Conservation (phyloP, 2,329 filamentous ascomycete genomes). For the Periglandula ipomoeae region DNA sequence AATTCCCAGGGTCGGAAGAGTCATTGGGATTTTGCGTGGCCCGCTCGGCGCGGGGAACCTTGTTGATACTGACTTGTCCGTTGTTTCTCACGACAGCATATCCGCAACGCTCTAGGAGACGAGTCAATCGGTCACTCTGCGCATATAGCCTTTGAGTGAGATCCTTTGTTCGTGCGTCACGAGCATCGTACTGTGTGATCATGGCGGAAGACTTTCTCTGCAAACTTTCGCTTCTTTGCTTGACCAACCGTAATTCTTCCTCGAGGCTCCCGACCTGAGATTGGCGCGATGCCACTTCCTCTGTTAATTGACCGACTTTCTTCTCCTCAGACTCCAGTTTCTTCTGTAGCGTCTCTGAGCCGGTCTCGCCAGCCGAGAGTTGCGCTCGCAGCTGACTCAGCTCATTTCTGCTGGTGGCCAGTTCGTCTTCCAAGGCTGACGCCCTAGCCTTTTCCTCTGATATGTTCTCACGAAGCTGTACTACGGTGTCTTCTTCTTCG, state of each 20-base stretch:
- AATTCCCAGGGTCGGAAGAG: conserved; percentile 46
- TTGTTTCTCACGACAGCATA: conserved; percentile 72
- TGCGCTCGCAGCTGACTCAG: conserved; percentile 59
- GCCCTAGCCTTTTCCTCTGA: conserved; percentile 45
- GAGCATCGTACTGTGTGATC: conserved; percentile 54
- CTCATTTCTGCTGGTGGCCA: conserved; percentile 58
- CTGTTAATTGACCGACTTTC: conserved; percentile 56
- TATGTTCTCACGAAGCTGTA: conserved; percentile 44
- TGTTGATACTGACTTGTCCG: conserved; percentile 65
- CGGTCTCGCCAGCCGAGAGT: conserved; percentile 75
- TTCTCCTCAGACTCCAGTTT: conserved; percentile 67
- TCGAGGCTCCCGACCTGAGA: conserved; percentile 69
- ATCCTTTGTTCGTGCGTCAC: conserved; percentile 67
- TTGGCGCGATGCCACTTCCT: conserved; percentile 65
- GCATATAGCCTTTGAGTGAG: conserved; percentile 74
- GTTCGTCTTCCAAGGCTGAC: conserved; percentile 44
- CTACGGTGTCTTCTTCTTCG: conserved; percentile 39
- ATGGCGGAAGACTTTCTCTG: conserved; percentile 43
- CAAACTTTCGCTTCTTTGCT: conserved; percentile 51
- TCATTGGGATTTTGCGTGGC: conserved; percentile 45
- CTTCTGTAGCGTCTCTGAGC: conserved; percentile 68
- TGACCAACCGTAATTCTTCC: conserved; percentile 61
- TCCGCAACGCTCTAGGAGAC: conserved; percentile 77
- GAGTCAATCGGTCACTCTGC: conserved; percentile 75
- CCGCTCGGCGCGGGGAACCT: conserved; percentile 53